These are phyloP conservation scores for Trichosporon faecale DNA, from an alignment of 1,284 basidiomycete genomes.

Conservation along the genomic window DNA sequence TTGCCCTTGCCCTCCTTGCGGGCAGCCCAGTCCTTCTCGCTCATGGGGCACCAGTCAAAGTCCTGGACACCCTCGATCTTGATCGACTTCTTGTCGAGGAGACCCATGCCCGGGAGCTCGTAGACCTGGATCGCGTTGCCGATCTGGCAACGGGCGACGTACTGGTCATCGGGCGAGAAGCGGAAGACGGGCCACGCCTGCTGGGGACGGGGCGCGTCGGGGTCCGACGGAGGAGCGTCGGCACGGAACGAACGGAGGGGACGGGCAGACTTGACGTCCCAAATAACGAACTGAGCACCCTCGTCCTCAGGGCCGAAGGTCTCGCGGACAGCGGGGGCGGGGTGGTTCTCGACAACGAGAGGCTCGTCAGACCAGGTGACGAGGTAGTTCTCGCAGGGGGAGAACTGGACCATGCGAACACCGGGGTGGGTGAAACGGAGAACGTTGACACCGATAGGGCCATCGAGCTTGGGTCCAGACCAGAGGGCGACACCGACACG, in stretches of 20 bases:
- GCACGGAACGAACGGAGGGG: constrained; percentile 88
- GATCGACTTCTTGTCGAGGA: constrained; percentile 95
- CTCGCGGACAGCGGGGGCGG: constrained; percentile 51
- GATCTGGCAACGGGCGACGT: constrained; percentile 81
- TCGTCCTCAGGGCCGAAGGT: constrained; percentile 77
- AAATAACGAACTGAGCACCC: constrained; percentile 94
- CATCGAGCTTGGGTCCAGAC: constrained; percentile 65
- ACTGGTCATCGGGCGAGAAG: constrained; percentile 97
- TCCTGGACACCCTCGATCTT: constrained; percentile 98
- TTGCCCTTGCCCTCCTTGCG: constrained; percentile 59
- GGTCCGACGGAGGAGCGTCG: constrained; percentile 55
- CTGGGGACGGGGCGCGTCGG: constrained; percentile 50
- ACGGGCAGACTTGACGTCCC: constrained; percentile 93
- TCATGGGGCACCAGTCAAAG: constrained; percentile 97
- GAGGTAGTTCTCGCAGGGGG: constrained; percentile 93
- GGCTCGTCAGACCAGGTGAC: constrained; percentile 98
- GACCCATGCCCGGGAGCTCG: constrained; percentile 88
- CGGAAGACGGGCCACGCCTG: constrained; percentile 83
- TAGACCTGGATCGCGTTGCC: constrained; percentile 95
- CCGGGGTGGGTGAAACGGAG: constrained; percentile 88
- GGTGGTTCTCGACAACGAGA: constrained; percentile 79
- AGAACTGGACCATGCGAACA: constrained; percentile 95
- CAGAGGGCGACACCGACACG: constrained; percentile 93
- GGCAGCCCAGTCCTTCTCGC: constrained; percentile 79
- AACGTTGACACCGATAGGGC: constrained; percentile 47